A percentile compares a stretch with the other conserved stretches of the same genome.
Conservation (phyloP, 495 filamentous ascomycete genomes). For the Xylaria sp. region DNA sequence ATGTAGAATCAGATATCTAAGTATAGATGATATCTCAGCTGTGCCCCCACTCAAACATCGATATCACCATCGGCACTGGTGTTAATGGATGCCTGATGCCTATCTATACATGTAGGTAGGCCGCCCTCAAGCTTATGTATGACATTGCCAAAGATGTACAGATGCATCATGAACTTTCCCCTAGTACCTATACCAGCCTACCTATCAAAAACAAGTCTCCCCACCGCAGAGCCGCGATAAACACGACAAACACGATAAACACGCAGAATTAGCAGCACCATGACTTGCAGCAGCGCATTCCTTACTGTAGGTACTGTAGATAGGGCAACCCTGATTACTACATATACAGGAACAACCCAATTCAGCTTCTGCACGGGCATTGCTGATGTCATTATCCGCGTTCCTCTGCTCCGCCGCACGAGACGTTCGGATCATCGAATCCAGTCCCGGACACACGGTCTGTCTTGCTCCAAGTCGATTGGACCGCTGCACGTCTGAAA, state of each 20-base stretch:
- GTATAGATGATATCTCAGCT: neutral
- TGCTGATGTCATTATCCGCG: conserved; percentile 15
- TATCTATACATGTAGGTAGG: neutral
- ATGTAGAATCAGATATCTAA: neutral
- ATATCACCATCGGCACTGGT: neutral
- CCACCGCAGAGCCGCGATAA: conserved; percentile 1
- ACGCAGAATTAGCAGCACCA: neutral
- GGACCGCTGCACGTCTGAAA: neutral
- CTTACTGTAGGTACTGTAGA: too few relatives aligned
- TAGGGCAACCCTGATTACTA: neutral
- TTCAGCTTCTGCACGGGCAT: neutral
- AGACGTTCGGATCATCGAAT: conserved; percentile 7
- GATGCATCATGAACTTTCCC: neutral
- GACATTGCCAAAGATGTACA: neutral
- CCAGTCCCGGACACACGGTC: conserved; percentile 22
- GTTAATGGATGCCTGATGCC: neutral
- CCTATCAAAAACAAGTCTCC: neutral
- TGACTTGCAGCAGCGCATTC: neutral
- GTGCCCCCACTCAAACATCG: conserved; percentile 7
- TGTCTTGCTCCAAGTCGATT: conserved; percentile 24
- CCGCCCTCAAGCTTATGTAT: neutral
- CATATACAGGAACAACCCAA: neutral
- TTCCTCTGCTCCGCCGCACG: neutral
- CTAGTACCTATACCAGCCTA: neutral
- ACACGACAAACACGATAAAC: conserved; percentile 2